Base-by-base conservation (phyloP, 176 grass and related monocot species). In the Triticum turgidum region DNA sequence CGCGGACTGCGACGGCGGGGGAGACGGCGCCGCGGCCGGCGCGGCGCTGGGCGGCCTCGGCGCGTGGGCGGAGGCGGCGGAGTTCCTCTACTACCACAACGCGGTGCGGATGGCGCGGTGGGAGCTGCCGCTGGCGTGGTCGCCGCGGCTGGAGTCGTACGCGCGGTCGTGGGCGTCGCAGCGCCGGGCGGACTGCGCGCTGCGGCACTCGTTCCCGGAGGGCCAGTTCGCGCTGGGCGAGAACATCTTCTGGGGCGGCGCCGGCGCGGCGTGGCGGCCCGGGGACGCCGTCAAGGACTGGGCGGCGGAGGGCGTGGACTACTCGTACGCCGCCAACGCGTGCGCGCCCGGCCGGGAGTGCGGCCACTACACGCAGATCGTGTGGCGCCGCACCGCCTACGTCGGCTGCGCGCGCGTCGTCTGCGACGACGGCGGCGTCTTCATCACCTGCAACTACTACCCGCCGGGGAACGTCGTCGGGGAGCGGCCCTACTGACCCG, bases 321-420 rank as follows among this genome's bases (percentile, higher is more conserved):
- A 95, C 83, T 87, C 81, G 1, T 91, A 93, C 78, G 81, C 78
- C 3, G 80, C 82, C 63, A 95, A 95, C 87, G 75, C 91, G 2
- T 95, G 94, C 86, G 91, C 65, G 4, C 25, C 89, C 0, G 91
- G 91, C 0, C 21, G 78, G 38, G 81, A 93, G 69, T 95, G 94
- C 84, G 86, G 73, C 0, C 94, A 95, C 85, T 95, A 95, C 89
- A 95, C 87, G 1, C 94, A 95, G 89, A 91, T 95, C 82, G 91
- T 95, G 61, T 95, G 94, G 94, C 69, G 81, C 9, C 59, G 62
- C 67, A 95, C 94, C 25, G 62, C 66, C 22, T 61, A 82, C 9
- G 78, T 93, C 6, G 94, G 89, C 0, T 93, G 94, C 24, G 89
- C 91, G 0, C 73, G 91, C n/a, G 91, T 81, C 9, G 84, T 30